Base-by-base conservation (phyloP, 1,139 yeast species). In the Lipomyces yarrowii region DNA sequence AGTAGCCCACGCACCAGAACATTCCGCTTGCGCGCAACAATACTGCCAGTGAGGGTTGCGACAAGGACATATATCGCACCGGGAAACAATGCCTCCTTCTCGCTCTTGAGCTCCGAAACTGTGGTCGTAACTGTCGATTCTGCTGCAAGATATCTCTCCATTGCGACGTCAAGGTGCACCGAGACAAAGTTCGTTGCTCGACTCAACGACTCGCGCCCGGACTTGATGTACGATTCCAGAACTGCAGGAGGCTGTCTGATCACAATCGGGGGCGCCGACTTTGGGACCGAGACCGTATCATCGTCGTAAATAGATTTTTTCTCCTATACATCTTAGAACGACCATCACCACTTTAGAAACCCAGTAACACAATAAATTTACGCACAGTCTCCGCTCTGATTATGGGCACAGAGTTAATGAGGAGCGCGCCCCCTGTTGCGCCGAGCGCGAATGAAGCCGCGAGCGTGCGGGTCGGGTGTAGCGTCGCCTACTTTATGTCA, bases 41-140 rank as follows among this genome's bases (percentile, higher is more conserved):
- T 87, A 37, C 91, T 85, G 62, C 98, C 98, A 3, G 96, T 81
- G 73, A 93, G 83, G 1, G 87, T 83, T n/a, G 93, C 94, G 56
- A 92, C 86, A 13, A 86, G 74, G 35, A 91, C 82, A 74, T 90
- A 92, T 35, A 91, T 79, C 4, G 88, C 79, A 67, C 91, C 91
- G 11, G 98, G 96, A 59, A 90, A 80, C 63, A 93, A 78, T 68
- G 87, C 90, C 77, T 92, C 98, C 62, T 84, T 80, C 71, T 83
- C 87, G 71, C 86, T 85, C 77, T 90, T 94, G 71, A 94, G 82
- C 26, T 82, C 82, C 37, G 94, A 84, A 21, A 92, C 79, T 0
- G 96, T 88, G 42, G 82, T 76, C 7, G 92, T 85, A 60, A 91
- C 86, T 67, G 83, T 80, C 73, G 87, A 83, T 78, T 93, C 98